Evolutionary conservation across 441 rosid species (phyloP), one percentile per base, ranked within the genome.

Genomic region (Pelargonium citronellum): DNA sequence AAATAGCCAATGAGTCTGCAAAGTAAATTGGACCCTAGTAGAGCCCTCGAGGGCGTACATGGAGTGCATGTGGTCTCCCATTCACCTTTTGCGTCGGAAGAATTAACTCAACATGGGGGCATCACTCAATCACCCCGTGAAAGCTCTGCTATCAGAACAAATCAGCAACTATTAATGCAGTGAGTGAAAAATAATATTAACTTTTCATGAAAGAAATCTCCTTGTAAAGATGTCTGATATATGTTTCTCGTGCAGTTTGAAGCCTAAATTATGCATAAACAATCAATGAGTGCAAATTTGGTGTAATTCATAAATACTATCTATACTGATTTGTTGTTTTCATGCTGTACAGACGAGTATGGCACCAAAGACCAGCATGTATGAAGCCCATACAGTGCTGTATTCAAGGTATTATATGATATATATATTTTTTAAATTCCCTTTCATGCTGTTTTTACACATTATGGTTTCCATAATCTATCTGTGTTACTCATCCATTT

Each of bases 321-420:
- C 51, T 9, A 15, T 30, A 53, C 12, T 60, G 61, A 69, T 74
- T 67, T 57, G 57, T 53, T 43, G 20, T 64, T 73, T 77, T 44
- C 77, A 64, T 73, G 68, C 73, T 55, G 58, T 64, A 39, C 82
- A 90, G 99, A 78, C 86, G 87, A 79, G 81, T 84, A 67, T 94
- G 99, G 99, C 86, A 90, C 78, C 99, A 90, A 80, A 80, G 96
- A 81, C 97, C 99, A 41, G 82, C 89, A 75, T 95, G 96, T 76
- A 58, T 95, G 84, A 86, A 89, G 80, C 99, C 97, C 9, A 83
- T 90, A 82, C 75, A 78, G 62, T 77, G 89, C 69, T 69, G 90
- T 78, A 60, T 81, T 60, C 84, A 73, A 7, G 96, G 97, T 94
- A 83, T 58, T 12, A 12, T 27, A 10, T 5, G n/a, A n/a, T 13